phyloP scores from a whole-genome alignment of 2,329 filamentous ascomycete genomes.

The Monilinia laxa region DNA sequence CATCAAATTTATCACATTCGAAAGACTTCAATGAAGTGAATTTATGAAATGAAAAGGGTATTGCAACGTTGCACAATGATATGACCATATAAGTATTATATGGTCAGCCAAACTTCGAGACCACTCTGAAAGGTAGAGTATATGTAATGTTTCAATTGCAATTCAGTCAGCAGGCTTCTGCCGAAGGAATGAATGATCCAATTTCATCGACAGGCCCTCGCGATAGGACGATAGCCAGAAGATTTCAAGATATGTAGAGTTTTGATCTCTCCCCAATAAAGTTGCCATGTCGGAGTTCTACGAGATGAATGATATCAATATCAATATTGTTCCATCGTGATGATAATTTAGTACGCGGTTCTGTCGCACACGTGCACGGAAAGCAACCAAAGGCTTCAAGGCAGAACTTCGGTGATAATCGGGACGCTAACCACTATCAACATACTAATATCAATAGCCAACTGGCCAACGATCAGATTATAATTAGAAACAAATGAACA shows the following conservation, averaged over 20 bases:
- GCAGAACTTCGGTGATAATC: constrained; percentile 1
- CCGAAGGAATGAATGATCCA: constrained; percentile 12
- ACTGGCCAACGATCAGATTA: background rate
- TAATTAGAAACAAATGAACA: background rate
- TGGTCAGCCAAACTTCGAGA: background rate
- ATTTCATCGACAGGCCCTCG: background rate
- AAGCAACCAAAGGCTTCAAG: background rate
- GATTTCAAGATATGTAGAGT: background rate
- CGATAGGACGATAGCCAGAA: constrained; percentile 8
- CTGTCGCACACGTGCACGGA: background rate
- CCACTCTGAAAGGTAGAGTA: background rate
- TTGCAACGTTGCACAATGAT: constrained; percentile 13
- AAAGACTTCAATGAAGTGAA: background rate
- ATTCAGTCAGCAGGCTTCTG: constrained; percentile 10
- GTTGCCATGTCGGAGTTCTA: background rate
- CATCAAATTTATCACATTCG: background rate
- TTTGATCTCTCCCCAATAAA: background rate
- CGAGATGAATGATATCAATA: constrained; percentile 3
- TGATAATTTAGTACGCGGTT: background rate
- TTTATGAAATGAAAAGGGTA: background rate
- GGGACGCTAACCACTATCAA: background rate
- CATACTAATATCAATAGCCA: background rate
- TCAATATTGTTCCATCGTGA: background rate
- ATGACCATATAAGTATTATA: background rate
- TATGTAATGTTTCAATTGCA: constrained; percentile 13